phyloP scores from a whole-genome alignment of 768 basidiomycete genomes.

The Lyophyllum decastes region DNA sequence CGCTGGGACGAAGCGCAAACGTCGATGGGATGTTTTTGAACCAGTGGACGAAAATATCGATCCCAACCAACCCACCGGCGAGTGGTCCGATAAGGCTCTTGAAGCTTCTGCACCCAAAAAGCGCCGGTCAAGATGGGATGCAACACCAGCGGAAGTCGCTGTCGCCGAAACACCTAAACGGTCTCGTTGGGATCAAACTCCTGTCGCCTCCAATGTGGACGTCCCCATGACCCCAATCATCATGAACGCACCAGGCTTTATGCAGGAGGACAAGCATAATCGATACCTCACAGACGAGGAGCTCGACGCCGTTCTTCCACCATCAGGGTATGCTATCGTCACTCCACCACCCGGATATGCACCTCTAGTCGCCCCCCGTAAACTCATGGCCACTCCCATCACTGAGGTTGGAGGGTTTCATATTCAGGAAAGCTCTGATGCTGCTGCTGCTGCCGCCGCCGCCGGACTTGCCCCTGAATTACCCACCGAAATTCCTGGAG shows the following conservation, averaged over 20 bases:
- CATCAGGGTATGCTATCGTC: conserved; percentile 87
- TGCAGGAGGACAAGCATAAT: conserved; percentile 95
- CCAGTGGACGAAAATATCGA: conserved; percentile 65
- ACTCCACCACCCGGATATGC: conserved; percentile 94
- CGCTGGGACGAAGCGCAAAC: conserved; percentile 66
- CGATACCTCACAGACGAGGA: conserved; percentile 96
- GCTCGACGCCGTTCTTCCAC: conserved; percentile 86
- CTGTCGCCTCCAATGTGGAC: conserved; percentile 57
- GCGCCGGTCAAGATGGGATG: conserved; percentile 95
- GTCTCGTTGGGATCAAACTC: conserved; percentile 97
- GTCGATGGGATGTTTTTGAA: conserved; percentile 78
- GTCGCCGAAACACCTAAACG: conserved; percentile 77
- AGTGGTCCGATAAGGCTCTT: conserved; percentile 76
- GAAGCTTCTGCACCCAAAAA: conserved; percentile 84
- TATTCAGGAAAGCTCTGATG: conserved; percentile 93
- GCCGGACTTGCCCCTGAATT: conserved; percentile 91
- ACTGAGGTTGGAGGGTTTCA: conserved; percentile 85
- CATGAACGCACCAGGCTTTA: conserved; percentile 84
- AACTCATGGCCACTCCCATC: conserved; percentile 57
- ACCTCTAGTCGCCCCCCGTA: conserved; percentile 65
- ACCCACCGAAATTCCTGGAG: conserved; percentile 97
- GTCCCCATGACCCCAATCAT: conserved; percentile 78
- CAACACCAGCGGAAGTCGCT: conserved; percentile 74
- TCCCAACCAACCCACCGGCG: conserved; percentile 58
- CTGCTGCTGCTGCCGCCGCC: conserved; percentile 84